Percentiles rank a stretch among this genome's conserved stretches.
These are phyloP conservation scores for Harringtonia aguacate DNA, from an alignment of 2,329 filamentous ascomycete genomes.

Conservation along the genomic window DNA sequence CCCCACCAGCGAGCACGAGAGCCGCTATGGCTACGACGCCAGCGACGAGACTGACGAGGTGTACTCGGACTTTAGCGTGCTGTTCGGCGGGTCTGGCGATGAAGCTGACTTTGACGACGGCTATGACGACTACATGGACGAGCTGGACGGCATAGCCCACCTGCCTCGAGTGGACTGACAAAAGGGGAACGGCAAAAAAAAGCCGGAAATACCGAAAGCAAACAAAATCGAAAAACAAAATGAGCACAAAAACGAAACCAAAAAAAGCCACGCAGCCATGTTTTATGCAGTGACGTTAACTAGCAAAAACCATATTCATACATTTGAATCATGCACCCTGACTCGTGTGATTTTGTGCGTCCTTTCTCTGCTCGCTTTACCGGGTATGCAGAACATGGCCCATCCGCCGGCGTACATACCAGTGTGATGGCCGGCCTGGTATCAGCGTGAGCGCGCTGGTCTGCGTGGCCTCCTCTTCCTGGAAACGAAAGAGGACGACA, in stretches of 20 bases:
- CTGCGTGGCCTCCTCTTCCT: not conserved
- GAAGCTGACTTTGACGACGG: conserved; percentile 19
- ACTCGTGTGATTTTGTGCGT: too few species aligned
- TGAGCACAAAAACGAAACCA: not conserved
- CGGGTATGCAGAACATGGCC: too few species aligned
- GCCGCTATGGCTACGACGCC: conserved; percentile 29
- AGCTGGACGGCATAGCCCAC: conserved; percentile 44
- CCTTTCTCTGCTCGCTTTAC: too few species aligned
- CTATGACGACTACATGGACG: conserved; percentile 45
- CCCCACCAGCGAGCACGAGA: conserved; percentile 33
- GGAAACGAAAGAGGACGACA: conserved; percentile 5
- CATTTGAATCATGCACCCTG: too few species aligned
- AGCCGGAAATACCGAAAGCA: too few species aligned
- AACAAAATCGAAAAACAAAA: not conserved
- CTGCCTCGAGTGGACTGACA: conserved; percentile 15
- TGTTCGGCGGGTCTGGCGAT: conserved; percentile 29
- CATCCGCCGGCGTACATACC: too few species aligned
- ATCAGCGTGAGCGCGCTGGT: too few species aligned
- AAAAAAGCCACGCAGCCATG: not conserved
- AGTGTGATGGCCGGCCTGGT: too few species aligned
- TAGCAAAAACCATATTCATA: not conserved
- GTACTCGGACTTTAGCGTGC: conserved; percentile 42
- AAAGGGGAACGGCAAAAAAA: not conserved
- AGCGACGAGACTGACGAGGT: conserved; percentile 31
- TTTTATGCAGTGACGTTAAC: not conserved